Evolutionary conservation across 108 stramenopile species (phyloP).

Genomic region (Cyclotella kingstonii): DNA sequence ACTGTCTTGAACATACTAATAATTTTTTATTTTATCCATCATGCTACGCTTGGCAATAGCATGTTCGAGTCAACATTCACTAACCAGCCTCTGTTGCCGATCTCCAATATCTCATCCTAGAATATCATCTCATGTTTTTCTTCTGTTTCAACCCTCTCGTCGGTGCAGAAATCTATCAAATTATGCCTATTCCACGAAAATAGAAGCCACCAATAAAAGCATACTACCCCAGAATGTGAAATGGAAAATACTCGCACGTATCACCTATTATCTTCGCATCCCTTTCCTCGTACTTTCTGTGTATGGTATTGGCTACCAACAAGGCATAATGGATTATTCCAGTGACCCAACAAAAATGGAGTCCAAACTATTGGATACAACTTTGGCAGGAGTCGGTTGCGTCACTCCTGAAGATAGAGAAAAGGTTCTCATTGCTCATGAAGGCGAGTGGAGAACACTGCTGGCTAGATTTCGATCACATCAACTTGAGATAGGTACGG

Average conservation of each 20-base stretch:
- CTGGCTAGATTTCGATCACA: conserved; percentile 14
- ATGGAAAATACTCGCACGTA: conserved; percentile 41
- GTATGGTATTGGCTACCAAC: conserved; percentile 72
- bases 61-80: too few species aligned
- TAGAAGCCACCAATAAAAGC: neutral
- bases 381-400: conserved; percentile 43
- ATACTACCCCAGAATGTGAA: conserved; percentile 7
- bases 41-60: too few species aligned
- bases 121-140: too few species aligned
- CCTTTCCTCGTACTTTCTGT: conserved; percentile 64
- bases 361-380: conserved; percentile 27
- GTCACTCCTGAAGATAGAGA: conserved; percentile 25
- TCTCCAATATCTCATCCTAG: too few species aligned
- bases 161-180: neutral
- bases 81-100: too few species aligned
- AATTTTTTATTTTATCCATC: too few species aligned
- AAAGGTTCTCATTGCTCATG: conserved; percentile 34
- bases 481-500: conserved; percentile 1
- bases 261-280: conserved; percentile 48
- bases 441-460: conserved; percentile 41
- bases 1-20: too few species aligned
- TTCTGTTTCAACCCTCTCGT: too few species aligned
- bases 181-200: neutral
- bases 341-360: conserved; percentile 36
- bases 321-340: conserved; percentile 66